These are phyloP conservation scores for Tuber magnatum DNA, from an alignment of 495 filamentous ascomycete genomes.

Conservation along the genomic window DNA sequence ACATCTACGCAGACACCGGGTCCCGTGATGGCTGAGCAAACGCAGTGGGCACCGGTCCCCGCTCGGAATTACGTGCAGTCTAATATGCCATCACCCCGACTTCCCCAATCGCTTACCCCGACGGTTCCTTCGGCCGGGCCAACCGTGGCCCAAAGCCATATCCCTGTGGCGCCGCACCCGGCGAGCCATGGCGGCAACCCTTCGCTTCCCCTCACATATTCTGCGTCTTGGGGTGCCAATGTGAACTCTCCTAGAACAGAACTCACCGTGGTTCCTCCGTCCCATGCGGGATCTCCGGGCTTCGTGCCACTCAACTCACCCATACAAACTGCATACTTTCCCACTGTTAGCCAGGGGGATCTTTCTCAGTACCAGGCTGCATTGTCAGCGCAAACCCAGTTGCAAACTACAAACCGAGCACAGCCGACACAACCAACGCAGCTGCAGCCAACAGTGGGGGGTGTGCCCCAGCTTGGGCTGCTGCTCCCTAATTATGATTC, in stretches of 20 bases:
- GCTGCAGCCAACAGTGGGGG: conserved; percentile 7
- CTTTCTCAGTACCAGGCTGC: conserved; percentile 3
- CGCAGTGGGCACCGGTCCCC: not conserved
- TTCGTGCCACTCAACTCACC: not conserved
- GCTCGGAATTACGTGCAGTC: conserved; percentile 11
- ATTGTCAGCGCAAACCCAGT: not conserved
- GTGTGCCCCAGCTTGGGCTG: conserved; percentile 4
- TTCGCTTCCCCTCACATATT: not conserved
- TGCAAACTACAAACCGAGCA: not conserved
- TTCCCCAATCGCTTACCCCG: conserved; percentile 13
- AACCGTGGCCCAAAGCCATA: not conserved
- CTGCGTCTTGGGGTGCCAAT: not conserved
- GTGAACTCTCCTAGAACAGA: not conserved
- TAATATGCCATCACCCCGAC: conserved; percentile 16
- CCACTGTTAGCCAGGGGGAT: not conserved
- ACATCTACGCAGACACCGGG: not conserved
- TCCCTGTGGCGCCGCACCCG: not conserved
- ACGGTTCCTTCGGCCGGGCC: conserved; percentile 14
- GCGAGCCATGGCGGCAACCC: not conserved
- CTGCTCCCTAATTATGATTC: conserved; percentile 26
- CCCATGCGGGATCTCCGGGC: not conserved
- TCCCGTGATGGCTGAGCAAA: not conserved
- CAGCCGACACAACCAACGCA: conserved; percentile 4
- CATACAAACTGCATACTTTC: not conserved
- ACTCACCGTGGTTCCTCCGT: not conserved